Percentiles rank a stretch among this genome's conserved stretches.
phyloP scores from a whole-genome alignment of 2,329 filamentous ascomycete species.

The Chalaropsis ovoidea region DNA sequence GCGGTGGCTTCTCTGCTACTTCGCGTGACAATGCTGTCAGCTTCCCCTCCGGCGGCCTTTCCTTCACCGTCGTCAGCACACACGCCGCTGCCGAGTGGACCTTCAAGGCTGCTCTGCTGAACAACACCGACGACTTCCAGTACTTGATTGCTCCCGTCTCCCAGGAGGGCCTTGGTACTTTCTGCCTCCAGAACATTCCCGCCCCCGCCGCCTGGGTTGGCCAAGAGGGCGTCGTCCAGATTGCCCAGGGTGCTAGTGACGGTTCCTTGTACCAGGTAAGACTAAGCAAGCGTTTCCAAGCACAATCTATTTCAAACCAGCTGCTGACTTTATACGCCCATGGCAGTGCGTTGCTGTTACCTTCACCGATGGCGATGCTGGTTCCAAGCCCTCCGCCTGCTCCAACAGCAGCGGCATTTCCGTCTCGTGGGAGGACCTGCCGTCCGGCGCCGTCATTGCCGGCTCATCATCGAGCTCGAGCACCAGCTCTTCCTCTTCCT shows the following conservation, averaged over 20 bases:
- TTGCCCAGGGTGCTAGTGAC: conserved; percentile 45
- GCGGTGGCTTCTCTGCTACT: conserved; percentile 24
- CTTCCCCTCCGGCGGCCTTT: conserved; percentile 23
- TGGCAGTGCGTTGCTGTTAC: conserved; percentile 24
- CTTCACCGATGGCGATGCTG: conserved; percentile 18
- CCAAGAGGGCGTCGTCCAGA: conserved; percentile 44
- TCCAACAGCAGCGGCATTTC: conserved; percentile 20
- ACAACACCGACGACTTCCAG: conserved; percentile 23
- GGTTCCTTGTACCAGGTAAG: conserved; percentile 48
- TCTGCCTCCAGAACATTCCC: conserved; percentile 43
- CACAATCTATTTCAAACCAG: not conserved
- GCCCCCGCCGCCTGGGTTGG: conserved; percentile 44
- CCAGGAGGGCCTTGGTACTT: conserved; percentile 46
- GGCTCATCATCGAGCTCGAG: conserved; percentile 21
- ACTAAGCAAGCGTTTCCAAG: too few species aligned
- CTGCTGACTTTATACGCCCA: not conserved
- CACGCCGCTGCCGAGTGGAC: conserved; percentile 22
- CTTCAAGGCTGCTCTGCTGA: conserved; percentile 23
- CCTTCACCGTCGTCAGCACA: conserved; percentile 23
- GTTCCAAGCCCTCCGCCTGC: conserved; percentile 20
- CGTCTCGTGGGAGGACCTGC: conserved; percentile 8
- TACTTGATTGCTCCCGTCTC: conserved; percentile 21
- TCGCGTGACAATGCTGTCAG: conserved; percentile 22
- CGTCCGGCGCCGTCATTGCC: conserved; percentile 21
- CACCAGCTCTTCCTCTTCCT: not conserved